Percentiles rank a stretch among this genome's conserved stretches.
Conservation (phyloP, 768 basidiomycete genomes). For the Suillus placidus region DNA sequence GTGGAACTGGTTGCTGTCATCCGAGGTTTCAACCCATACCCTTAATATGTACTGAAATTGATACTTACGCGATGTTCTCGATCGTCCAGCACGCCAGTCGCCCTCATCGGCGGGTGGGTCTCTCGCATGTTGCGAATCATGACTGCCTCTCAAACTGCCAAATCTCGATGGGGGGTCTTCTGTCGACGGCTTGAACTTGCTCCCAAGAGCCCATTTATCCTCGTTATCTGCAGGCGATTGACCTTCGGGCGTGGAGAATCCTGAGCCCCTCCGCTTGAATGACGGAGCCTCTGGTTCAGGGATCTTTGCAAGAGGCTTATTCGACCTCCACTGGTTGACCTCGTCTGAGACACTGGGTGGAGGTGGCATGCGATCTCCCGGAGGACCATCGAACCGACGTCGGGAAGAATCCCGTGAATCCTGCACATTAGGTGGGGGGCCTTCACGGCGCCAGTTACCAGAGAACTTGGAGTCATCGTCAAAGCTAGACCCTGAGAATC, state of each 20-base stretch:
- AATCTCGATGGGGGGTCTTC: conserved; percentile 45
- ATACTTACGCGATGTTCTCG: conserved; percentile 63
- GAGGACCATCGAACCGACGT: conserved; percentile 64
- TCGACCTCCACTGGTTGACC: conserved; percentile 73
- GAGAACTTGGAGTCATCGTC: conserved; percentile 85
- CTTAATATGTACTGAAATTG: conserved; percentile 11
- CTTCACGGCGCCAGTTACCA: conserved; percentile 83
- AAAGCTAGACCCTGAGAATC: conserved; percentile 50
- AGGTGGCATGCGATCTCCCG: conserved; percentile 45
- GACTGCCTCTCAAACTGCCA: conserved; percentile 50
- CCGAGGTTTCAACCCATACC: conserved; percentile 18
- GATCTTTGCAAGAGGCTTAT: conserved; percentile 41
- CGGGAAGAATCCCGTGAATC: conserved; percentile 65
- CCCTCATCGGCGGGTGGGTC: conserved; percentile 55
- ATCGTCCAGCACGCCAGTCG: conserved; percentile 69
- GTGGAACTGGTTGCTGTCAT: conserved; percentile 66
- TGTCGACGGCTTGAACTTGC: conserved; percentile 66
- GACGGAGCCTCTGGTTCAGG: conserved; percentile 50
- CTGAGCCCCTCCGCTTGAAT: conserved; percentile 59
- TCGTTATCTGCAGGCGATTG: conserved; percentile 70
- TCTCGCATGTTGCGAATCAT: conserved; percentile 57
- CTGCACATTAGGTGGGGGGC: conserved; percentile 74
- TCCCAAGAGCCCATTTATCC: conserved; percentile 75
- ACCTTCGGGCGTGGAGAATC: conserved; percentile 49
- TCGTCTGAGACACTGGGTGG: conserved; percentile 60